Base-by-base conservation (phyloP, 257 asterid genomes). In the Nicotiana otophora region DNA sequence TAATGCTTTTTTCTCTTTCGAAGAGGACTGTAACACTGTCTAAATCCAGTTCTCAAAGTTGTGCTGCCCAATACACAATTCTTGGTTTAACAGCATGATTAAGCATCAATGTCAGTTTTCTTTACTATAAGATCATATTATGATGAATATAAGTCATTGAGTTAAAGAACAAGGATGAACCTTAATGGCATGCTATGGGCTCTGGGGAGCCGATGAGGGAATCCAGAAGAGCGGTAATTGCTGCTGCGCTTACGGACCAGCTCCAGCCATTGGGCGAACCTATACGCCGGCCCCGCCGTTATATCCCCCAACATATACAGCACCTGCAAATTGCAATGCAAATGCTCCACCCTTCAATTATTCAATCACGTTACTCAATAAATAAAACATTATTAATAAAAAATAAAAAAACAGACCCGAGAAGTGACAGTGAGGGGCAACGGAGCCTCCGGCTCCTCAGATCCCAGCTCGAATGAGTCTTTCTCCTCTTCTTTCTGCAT, bases 261-360 rank as follows among this genome's bases (percentile, higher is more conserved):
- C 86, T 94, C 99, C 90, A 96, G 89, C 99, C 99, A 96, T 92
- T 96, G 98, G 6, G 97, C 91, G 81, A 96, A 94, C 86, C 98
- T 87, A 83, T 92, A 90, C 26, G 98, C 98, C 28, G 99, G 97
- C 82, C 97, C 98, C 16, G 98, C 93, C 15, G 98, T 91, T 68
- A 96, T 94, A 81, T 96, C 99, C 85, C 99, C 99, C 88, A 96
- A 89, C 99, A 94, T 93, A 88, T 90, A 96, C 95, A 94, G 86
- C 81, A 94, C 99, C 99, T 96, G 93, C 89, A 83, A 68, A 30
- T 15, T 65, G 77, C 77, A 69, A 69, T n/a, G 10, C 15, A 53
- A 48, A 53, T 53, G 17, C 15, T 72, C 36, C 78, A 75, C 3
- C 63, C 80, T 23, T 75, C 46, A 75, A 15, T 74, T 48, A 23